Evolutionary conservation across 2,329 filamentous ascomycete genomes (phyloP).

Genomic region (Botrytis galanthina): DNA sequence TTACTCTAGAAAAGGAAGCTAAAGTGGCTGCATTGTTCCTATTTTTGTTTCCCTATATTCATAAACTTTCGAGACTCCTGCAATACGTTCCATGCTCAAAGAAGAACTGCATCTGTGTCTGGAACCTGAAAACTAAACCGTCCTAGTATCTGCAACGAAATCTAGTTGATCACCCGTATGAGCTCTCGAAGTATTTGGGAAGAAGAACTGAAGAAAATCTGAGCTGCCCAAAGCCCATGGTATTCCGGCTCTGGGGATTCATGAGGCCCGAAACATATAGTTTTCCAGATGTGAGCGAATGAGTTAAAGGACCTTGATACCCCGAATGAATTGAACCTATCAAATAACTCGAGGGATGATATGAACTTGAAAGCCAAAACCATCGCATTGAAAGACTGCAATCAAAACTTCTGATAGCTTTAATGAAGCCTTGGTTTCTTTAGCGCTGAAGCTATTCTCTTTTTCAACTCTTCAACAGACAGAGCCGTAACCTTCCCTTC

Average conservation of each 20-base stretch:
- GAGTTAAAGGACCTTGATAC: background rate
- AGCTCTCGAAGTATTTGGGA: background rate
- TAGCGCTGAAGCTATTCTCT: too few relatives aligned
- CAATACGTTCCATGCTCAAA: background rate
- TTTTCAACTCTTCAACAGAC: too few relatives aligned
- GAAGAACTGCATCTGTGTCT: background rate
- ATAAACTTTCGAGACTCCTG: background rate
- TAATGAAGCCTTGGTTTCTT: too few relatives aligned
- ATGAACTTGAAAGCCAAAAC: too few relatives aligned
- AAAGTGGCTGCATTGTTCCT: background rate
- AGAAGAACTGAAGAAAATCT: background rate
- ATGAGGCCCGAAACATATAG: background rate
- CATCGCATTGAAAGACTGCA: too few relatives aligned
- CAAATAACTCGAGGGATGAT: too few relatives aligned
- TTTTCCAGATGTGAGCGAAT: rapidly evolving
- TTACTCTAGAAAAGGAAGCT: background rate
- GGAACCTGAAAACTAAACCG: rapidly evolving
- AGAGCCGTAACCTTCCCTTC: too few relatives aligned
- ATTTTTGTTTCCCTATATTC: background rate
- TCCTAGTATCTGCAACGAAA: background rate
- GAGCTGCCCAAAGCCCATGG: too few relatives aligned
- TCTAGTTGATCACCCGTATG: background rate
- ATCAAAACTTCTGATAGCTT: too few relatives aligned
- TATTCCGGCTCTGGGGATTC: too few relatives aligned
- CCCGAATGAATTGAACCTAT: background rate